phyloP scores from a whole-genome alignment of 192 early-diverging fungal species.

The Coemansia aciculifera region DNA sequence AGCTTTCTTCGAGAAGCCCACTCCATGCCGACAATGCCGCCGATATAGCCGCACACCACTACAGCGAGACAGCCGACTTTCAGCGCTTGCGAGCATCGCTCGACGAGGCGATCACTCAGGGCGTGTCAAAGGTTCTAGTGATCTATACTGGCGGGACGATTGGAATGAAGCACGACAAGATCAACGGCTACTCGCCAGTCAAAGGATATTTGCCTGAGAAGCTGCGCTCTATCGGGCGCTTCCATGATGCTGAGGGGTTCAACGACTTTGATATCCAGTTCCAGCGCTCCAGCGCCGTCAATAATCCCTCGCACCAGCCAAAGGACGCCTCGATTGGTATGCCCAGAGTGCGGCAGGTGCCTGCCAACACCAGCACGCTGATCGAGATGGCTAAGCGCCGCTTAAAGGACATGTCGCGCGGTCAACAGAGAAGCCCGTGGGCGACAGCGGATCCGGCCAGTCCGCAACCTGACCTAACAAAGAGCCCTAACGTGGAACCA shows the following conservation, averaged over 20 bases:
- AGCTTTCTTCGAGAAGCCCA: neutral
- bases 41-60: slow-evolving; percentile 40
- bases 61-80: slow-evolving; percentile 53
- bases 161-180: slow-evolving; percentile 77
- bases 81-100: slow-evolving; percentile 58
- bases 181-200: slow-evolving; percentile 72
- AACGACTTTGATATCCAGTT: slow-evolving; percentile 52
- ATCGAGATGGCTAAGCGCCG: slow-evolving; percentile 38
- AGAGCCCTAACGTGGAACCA: neutral
- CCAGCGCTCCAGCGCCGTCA: slow-evolving; percentile 32
- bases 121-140: slow-evolving; percentile 78
- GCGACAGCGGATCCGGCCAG: neutral
- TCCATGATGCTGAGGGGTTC: slow-evolving; percentile 72
- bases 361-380: slow-evolving; percentile 23
- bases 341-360: slow-evolving; percentile 2
- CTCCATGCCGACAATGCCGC: slow-evolving; percentile 10
- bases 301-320: neutral
- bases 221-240: slow-evolving; percentile 71
- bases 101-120: slow-evolving; percentile 66
- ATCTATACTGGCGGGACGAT: slow-evolving; percentile 97
- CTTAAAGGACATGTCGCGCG: slow-evolving; percentile 35
- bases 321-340: slow-evolving; percentile 9
- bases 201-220: slow-evolving; percentile 80
- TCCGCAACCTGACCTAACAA: neutral
- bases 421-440: slow-evolving; percentile 8